phyloP scores from a whole-genome alignment of 495 filamentous ascomycete genomes.

The Podospora pseudoanserina region DNA sequence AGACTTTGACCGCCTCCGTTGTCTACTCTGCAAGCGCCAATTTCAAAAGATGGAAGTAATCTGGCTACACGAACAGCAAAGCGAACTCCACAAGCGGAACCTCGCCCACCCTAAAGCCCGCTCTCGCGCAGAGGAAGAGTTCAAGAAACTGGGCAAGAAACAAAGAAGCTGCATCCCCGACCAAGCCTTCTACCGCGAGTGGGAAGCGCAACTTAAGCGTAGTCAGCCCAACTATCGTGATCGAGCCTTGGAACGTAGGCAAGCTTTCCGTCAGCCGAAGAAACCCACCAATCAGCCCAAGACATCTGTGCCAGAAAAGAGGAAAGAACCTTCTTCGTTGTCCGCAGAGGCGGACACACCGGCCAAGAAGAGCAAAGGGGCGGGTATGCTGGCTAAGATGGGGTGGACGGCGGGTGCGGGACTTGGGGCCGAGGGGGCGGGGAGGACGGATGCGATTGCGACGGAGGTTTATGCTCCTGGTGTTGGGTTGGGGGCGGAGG shows the following conservation, averaged over 20 bases:
- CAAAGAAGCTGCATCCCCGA: constrained; percentile 40
- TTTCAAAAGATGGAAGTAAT: constrained; percentile 68
- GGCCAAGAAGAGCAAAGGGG: constrained; percentile 68
- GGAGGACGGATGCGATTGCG: constrained; percentile 70
- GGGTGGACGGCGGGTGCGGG: constrained; percentile 80
- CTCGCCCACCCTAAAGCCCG: constrained; percentile 57
- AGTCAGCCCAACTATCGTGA: constrained; percentile 66
- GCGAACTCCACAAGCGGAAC: constrained; percentile 69
- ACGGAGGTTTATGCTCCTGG: constrained; percentile 78
- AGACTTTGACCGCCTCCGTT: constrained; percentile 66
- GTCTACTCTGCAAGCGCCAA: constrained; percentile 69
- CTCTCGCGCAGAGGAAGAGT: constrained; percentile 52
- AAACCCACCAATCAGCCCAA: constrained; percentile 25
- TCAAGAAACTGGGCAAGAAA: constrained; percentile 58
- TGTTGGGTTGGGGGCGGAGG: constrained; percentile 81
- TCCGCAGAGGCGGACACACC: constrained; percentile 18
- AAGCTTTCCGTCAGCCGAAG: constrained; percentile 67
- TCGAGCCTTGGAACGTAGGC: constrained; percentile 75
- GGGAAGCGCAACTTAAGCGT: constrained; percentile 22
- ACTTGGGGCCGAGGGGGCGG: constrained; percentile 74
- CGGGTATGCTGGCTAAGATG: constrained; percentile 83
- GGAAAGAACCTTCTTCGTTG: constrained; percentile 24
- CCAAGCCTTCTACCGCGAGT: constrained; percentile 28
- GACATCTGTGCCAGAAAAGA: constrained; percentile 21
- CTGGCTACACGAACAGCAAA: constrained; percentile 72